Percentiles rank a stretch among this genome's conserved stretches.
These are phyloP conservation scores for Trichoderma atrobrunneum DNA, from an alignment of 2,329 filamentous ascomycete genomes.

Conservation along the genomic window DNA sequence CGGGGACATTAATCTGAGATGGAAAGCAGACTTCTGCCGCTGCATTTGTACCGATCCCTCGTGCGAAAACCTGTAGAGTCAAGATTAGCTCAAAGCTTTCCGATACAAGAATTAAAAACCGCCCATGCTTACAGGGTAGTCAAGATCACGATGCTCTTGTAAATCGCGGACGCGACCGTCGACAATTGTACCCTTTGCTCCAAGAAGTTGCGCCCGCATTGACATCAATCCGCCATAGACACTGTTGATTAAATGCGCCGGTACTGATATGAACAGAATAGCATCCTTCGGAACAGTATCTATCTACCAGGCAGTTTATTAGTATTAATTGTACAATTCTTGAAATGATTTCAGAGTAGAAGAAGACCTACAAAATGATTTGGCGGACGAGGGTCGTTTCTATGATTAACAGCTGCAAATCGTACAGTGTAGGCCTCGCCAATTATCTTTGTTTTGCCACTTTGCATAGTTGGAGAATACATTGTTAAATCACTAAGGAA, in stretches of 20 bases:
- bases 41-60: neutral
- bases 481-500: neutral
- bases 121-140: neutral
- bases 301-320: neutral
- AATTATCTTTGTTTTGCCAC: neutral
- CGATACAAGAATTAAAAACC: neutral
- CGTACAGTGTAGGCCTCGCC: neutral
- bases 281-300: neutral
- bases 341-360: neutral
- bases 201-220: neutral
- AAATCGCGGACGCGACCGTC: neutral
- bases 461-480: neutral
- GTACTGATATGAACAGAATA: neutral
- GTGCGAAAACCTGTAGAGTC: neutral
- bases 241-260: neutral
- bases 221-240: neutral
- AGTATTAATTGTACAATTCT: neutral
- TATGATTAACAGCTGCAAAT: neutral
- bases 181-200: neutral
- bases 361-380: neutral
- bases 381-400: neutral
- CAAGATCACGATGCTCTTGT: neutral
- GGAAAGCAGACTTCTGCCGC: neutral
- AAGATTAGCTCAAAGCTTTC: neutral
- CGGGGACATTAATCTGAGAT: neutral